Evolutionary conservation across 176 grass and related monocot species (phyloP).

Genomic region (Bolboschoenus planiculmis): DNA sequence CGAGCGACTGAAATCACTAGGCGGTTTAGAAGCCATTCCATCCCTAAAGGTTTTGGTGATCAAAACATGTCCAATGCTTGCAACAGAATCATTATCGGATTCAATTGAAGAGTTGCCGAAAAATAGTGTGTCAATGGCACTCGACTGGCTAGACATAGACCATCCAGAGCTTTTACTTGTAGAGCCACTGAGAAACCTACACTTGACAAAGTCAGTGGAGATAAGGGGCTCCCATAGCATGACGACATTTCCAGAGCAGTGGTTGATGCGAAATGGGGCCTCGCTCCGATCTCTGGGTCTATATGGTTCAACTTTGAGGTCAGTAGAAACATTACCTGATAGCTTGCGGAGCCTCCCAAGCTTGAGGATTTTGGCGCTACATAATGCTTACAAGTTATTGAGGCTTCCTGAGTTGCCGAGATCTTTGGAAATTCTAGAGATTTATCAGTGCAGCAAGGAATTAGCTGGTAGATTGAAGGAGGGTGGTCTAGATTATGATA

Average conservation of each 20-base stretch:
- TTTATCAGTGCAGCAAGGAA: neutral
- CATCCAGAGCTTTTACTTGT: neutral
- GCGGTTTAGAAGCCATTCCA: constrained; percentile 3
- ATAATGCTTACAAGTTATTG: neutral
- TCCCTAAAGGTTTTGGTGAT: neutral
- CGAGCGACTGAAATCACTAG: neutral
- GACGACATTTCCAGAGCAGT: neutral
- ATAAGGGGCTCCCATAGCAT: neutral
- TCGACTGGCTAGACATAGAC: neutral
- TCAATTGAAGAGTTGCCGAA: neutral
- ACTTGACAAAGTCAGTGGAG: neutral
- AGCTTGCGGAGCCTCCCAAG: neutral
- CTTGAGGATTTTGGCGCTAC: neutral
- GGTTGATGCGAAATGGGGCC: neutral
- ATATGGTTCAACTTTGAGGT: neutral
- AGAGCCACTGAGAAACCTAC: neutral
- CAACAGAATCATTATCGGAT: neutral
- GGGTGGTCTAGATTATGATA: neutral
- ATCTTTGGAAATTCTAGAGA: neutral
- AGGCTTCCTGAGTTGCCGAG: neutral
- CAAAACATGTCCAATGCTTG: neutral
- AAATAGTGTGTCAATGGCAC: neutral
- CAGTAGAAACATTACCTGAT: neutral
- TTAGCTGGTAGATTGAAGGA: neutral
- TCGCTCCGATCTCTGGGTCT: neutral